These are phyloP conservation scores for Colletotrichum echinochloae DNA, from an alignment of 2,329 filamentous ascomycete genomes.

Conservation along the genomic window DNA sequence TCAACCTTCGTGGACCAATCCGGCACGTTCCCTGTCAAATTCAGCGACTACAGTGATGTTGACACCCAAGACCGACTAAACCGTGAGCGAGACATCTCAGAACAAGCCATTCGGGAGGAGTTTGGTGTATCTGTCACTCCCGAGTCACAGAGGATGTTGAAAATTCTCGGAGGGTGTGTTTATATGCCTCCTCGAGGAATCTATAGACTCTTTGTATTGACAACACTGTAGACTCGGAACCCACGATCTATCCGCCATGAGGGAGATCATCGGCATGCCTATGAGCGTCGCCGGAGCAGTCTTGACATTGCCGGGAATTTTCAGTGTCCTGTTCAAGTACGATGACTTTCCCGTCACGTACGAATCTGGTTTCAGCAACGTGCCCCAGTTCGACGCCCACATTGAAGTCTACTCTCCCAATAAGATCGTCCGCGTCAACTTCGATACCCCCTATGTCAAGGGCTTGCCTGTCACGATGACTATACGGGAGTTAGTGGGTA, in stretches of 20 bases:
- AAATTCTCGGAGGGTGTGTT: slow-evolving; percentile 44
- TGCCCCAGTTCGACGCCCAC: slow-evolving; percentile 66
- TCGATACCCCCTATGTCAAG: slow-evolving; percentile 70
- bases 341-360: slow-evolving; percentile 64
- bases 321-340: slow-evolving; percentile 59
- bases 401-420: slow-evolving; percentile 64
- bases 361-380: slow-evolving; percentile 65
- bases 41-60: slow-evolving; percentile 53
- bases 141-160: slow-evolving; percentile 45
- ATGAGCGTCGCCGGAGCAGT: slow-evolving; percentile 49
- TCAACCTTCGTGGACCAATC: slow-evolving; percentile 59
- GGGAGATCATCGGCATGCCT: slow-evolving; percentile 63
- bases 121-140: slow-evolving; percentile 48
- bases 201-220: background rate
- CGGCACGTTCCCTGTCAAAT: slow-evolving; percentile 59
- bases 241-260: slow-evolving; percentile 64
- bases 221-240: slow-evolving; percentile 53
- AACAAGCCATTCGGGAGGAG: slow-evolving; percentile 48
- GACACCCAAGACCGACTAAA: slow-evolving; percentile 44
- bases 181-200: no score
- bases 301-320: slow-evolving; percentile 47
- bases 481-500: slow-evolving; percentile 55
- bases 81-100: slow-evolving; percentile 45
- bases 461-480: slow-evolving; percentile 63
- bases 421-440: slow-evolving; percentile 66